phyloP scores from a whole-genome alignment of 768 basidiomycete genomes.

The Mycena leptocephala region DNA sequence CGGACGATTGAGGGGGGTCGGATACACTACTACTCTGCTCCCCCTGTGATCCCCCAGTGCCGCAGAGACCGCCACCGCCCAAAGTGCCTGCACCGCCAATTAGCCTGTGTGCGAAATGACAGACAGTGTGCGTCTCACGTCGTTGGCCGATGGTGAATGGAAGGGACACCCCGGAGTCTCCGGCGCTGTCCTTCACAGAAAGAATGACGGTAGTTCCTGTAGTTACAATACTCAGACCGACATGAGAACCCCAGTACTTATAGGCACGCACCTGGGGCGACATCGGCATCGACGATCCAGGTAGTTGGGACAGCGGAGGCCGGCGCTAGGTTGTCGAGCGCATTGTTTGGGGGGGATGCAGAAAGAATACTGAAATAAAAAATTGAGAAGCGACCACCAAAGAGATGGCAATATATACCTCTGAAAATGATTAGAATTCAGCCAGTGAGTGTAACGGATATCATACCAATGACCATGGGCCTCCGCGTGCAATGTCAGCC shows the following conservation, averaged over 20 bases:
- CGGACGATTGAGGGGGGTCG: too few relatives aligned
- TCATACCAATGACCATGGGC: conserved; percentile 19
- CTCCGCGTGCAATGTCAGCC: not conserved
- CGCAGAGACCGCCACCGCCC: not conserved
- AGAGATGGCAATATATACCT: not conserved
- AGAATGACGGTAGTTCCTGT: conserved; percentile 12
- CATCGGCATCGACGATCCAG: conserved; percentile 16
- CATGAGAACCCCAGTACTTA: not conserved
- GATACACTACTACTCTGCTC: too few relatives aligned
- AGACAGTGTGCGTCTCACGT: not conserved
- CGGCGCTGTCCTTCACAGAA: conserved; percentile 7
- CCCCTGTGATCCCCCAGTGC: too few relatives aligned
- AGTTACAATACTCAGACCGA: not conserved
- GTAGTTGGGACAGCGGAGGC: not conserved
- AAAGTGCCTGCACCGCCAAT: not conserved
- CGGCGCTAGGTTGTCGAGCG: not conserved
- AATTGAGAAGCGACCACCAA: not conserved
- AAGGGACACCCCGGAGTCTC: conserved; percentile 15
- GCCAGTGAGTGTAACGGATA: not conserved
- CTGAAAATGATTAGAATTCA: too few relatives aligned
- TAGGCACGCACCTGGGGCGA: not conserved
- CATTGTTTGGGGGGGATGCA: not conserved
- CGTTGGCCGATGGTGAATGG: conserved; percentile 2
- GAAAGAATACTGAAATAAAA: conserved; percentile 19
- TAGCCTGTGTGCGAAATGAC: not conserved